Evolutionary conservation across 352 stramenopile species (phyloP), one percentile per base, ranked within the genome.

Genomic region (Phytophthora pisi): DNA sequence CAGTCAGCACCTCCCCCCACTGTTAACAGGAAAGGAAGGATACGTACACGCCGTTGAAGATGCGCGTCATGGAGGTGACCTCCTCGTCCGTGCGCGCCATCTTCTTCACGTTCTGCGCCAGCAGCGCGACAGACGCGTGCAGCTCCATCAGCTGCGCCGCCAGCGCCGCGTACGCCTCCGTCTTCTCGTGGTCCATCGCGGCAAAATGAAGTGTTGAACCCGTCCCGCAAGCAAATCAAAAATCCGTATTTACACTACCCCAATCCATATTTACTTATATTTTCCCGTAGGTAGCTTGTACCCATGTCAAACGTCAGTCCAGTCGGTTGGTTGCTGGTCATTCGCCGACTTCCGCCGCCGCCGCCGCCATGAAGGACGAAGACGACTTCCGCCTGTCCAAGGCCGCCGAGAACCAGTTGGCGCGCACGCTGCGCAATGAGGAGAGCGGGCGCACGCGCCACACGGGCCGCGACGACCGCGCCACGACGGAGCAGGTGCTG

Each of bases 401-500:
- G 70, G 70, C 78, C 15, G 88, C 88, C 34, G 71, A 86, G 74
- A 95, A 95, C 70, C 88, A 95, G 70, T 64, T 93, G 45, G 65
- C 79, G 51, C 88, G 86, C 13, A 88, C 83, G 60, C 74, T 95
- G 50, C 88, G 88, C 71, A 87, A 84, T 64, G 80, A 81, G 49
- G 88, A 96, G 66, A 94, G 79, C 56, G 88, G 86, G 2, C 79
- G 81, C 55, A 88, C 72, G 51, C 89, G 89, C 34, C 94, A 99
- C 80, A 99, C 95, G 13, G 97, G 97, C 18, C 84, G 97, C 28
- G 98, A 99, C 72, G 97, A 99, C 81, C 91, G 98, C 36, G 97
- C 98, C 4, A 99, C 98, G n/a, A 94, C 88, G 16, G 98, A 99
- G 69, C 92, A 98, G 67, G 95, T 98, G 66, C 86, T 99, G 56